Conservation (phyloP, 257 asterid species). For the Primulina huaijiensis region DNA sequence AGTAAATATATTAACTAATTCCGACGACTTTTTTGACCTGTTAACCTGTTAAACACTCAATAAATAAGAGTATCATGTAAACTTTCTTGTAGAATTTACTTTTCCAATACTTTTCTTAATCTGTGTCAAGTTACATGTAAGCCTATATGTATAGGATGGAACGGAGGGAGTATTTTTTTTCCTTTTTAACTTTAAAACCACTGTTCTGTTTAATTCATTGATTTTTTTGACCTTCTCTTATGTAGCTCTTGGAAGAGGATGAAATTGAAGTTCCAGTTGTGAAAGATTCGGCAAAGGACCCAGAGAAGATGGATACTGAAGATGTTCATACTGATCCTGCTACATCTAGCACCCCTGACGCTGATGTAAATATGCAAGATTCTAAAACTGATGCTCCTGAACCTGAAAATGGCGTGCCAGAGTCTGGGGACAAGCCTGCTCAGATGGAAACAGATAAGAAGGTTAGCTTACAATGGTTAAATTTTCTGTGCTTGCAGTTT, state of each 20-base stretch:
- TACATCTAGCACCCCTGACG: slow-evolving; percentile 40
- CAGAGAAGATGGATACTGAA: slow-evolving; percentile 76
- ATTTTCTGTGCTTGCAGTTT: neutral
- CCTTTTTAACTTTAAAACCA: neutral
- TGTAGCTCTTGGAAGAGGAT: slow-evolving; percentile 88
- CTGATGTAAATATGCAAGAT: slow-evolving; percentile 69
- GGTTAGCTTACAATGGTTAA: slow-evolving; percentile 4
- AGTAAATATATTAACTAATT: too few species aligned
- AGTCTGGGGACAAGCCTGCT: slow-evolving; percentile 36
- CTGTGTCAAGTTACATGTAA: too few species aligned
- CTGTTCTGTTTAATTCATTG: neutral
- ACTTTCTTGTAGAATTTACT: too few species aligned
- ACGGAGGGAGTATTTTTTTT: too few species aligned
- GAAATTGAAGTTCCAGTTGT: slow-evolving; percentile 65
- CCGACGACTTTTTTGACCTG: too few species aligned
- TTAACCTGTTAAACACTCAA: too few species aligned
- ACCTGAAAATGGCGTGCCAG: slow-evolving; percentile 66
- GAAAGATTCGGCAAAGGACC: slow-evolving; percentile 54
- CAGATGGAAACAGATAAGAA: slow-evolving; percentile 19
- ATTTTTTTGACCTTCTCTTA: neutral
- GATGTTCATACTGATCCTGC: slow-evolving; percentile 41
- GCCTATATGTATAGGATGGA: too few species aligned
- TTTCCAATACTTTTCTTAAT: too few species aligned
- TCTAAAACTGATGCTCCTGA: slow-evolving; percentile 50
- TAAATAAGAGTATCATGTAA: too few species aligned